Percentiles rank a stretch among this genome's conserved stretches.
Evolutionary conservation across 768 basidiomycete genomes (phyloP).

Genomic region (Dacryopinax spathularia): DNA sequence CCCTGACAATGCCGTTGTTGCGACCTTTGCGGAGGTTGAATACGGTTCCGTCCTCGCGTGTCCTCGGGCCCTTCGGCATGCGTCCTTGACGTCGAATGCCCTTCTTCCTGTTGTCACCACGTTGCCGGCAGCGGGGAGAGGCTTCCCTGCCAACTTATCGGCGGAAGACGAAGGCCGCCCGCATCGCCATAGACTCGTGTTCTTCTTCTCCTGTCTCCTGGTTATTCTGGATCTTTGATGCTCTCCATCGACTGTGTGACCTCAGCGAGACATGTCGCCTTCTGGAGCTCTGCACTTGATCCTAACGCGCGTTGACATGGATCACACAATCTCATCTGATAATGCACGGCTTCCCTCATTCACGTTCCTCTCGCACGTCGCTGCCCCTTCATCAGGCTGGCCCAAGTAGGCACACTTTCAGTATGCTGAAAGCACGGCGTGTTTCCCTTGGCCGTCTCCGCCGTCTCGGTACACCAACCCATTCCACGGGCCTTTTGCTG

Average conservation of each 20-base stretch:
- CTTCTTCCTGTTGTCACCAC: not conserved
- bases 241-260: not conserved
- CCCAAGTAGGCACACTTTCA: not conserved
- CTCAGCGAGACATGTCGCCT: not conserved
- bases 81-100: not conserved
- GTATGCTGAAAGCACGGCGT: not conserved
- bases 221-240: not conserved
- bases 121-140: not conserved
- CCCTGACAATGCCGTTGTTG: not conserved
- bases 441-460: not conserved
- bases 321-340: not conserved
- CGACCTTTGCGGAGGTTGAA: not conserved
- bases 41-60: constrained; percentile 4
- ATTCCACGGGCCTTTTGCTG: not conserved
- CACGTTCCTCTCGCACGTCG: not conserved
- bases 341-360: not conserved
- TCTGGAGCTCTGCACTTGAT: not conserved
- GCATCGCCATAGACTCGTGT: not conserved
- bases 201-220: not conserved
- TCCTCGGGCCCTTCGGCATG: not conserved
- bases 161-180: not conserved
- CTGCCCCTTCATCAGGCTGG: not conserved
- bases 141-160: not conserved
- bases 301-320: not conserved
- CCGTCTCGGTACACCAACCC: not conserved